Evolutionary conservation across 768 basidiomycete species (phyloP).

Genomic region (Auriscalpium microsporum): DNA sequence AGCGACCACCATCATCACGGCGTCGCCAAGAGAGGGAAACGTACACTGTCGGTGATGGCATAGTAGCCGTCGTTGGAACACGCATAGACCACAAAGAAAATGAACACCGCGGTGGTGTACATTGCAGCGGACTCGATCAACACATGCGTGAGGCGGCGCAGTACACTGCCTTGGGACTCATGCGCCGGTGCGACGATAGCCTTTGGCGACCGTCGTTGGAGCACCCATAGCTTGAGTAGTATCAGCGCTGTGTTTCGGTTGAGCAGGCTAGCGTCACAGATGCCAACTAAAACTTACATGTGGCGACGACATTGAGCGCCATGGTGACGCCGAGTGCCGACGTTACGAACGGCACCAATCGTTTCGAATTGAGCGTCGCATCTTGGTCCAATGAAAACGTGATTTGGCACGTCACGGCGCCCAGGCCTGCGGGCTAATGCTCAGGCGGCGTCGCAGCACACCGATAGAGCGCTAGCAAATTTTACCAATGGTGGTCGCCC

Average conservation of each 20-base stretch:
- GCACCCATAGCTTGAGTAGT: neutral
- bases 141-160: slow-evolving; percentile 17
- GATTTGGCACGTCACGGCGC: slow-evolving; percentile 7
- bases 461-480: slow-evolving; percentile 1
- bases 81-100: slow-evolving; percentile 16
- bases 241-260: neutral
- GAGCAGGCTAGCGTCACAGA: neutral
- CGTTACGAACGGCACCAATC: neutral
- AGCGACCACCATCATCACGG: neutral
- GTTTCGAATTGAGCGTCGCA: neutral
- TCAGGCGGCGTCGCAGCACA: neutral
- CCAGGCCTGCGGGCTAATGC: slow-evolving; percentile 2
- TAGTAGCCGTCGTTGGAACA: slow-evolving; percentile 20
- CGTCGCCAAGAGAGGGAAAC: neutral
- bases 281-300: neutral
- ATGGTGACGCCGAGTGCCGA: neutral
- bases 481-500: slow-evolving; percentile 12
- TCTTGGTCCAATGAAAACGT: neutral
- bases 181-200: neutral
- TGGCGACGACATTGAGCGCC: neutral
- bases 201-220: neutral
- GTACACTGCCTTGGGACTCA: neutral
- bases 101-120: slow-evolving; percentile 17
- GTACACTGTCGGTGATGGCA: slow-evolving; percentile 18
- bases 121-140: slow-evolving; percentile 25